Conservation (phyloP, 306 rosid species). For the Cucumis cinereus region DNA sequence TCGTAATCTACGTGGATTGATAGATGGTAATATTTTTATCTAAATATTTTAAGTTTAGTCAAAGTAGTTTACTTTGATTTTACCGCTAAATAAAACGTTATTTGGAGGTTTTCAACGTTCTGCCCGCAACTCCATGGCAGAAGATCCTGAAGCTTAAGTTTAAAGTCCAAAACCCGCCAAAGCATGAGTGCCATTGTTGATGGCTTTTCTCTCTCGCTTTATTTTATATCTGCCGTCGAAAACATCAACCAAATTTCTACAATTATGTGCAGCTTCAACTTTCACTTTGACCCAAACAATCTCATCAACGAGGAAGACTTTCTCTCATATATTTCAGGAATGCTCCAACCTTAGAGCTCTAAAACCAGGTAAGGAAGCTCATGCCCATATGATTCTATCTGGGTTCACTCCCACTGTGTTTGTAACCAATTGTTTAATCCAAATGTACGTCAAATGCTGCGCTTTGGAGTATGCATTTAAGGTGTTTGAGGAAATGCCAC, state of each 20-base stretch:
- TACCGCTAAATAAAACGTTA: too few species aligned
- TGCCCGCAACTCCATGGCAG: not conserved
- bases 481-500: constrained; percentile 56
- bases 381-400: constrained; percentile 48
- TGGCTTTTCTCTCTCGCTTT: constrained; percentile 17
- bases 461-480: constrained; percentile 29
- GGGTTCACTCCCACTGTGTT: constrained; percentile 62
- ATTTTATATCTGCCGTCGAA: constrained; percentile 3
- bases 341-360: constrained; percentile 42
- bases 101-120: too few species aligned
- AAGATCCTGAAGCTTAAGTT: not conserved
- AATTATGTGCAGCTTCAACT: constrained; percentile 16
- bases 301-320: constrained; percentile 37
- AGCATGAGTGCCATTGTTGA: not conserved
- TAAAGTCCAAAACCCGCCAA: not conserved
- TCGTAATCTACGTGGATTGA: too few species aligned
- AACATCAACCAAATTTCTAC: not conserved
- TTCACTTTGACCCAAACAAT: constrained; percentile 16
- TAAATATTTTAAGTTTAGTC: too few species aligned
- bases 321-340: constrained; percentile 62
- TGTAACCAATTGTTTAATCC: constrained; percentile 60
- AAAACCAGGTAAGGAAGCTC: constrained; percentile 59
- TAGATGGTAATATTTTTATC: too few species aligned
- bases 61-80: too few species aligned
- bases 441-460: constrained; percentile 38